A percentile compares a stretch with the other conserved stretches of the same genome.
Conservation (phyloP, 2,329 filamentous ascomycete species). For the Stemphylium lycopersici region DNA sequence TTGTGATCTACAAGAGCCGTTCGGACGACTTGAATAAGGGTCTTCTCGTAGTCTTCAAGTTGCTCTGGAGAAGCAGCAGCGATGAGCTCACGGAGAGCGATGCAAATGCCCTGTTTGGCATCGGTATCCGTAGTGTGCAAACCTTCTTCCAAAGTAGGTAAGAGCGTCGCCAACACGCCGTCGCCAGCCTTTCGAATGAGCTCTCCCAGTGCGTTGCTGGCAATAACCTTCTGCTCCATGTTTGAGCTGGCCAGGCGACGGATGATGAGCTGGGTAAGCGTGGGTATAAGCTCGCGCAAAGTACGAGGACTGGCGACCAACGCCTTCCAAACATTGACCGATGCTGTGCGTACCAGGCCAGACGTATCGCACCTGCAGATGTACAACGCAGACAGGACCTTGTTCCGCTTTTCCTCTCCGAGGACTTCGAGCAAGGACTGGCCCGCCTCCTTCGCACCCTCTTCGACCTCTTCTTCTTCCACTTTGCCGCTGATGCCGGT, state of each 20-base stretch:
- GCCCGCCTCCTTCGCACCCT: constrained; percentile 82
- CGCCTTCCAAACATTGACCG: constrained; percentile 95
- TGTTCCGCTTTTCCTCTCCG: constrained; percentile 95
- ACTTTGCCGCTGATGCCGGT: constrained; percentile 85
- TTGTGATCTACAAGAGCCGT: constrained; percentile 90
- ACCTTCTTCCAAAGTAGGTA: constrained; percentile 92
- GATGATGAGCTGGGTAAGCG: constrained; percentile 93
- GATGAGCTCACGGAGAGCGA: constrained; percentile 93
- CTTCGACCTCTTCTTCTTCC: constrained; percentile 79
- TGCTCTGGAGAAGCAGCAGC: constrained; percentile 85
- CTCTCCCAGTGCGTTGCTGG: constrained; percentile 94
- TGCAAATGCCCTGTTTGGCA: constrained; percentile 95
- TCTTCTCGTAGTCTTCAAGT: constrained; percentile 93
- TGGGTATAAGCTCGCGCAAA: constrained; percentile 93
- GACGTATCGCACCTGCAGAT: constrained; percentile 98
- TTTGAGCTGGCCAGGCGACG: constrained; percentile 91
- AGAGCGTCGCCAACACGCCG: constrained; percentile 81
- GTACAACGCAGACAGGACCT: constrained; percentile 94
- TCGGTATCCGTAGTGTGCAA: constrained; percentile 90
- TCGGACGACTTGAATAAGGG: constrained; percentile 90
- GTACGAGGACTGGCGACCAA: constrained; percentile 89
- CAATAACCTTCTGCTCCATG: constrained; percentile 98
- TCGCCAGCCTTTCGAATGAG: constrained; percentile 97
- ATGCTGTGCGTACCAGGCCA: constrained; percentile 84
- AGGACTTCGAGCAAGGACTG: constrained; percentile 93